These are phyloP conservation scores for Debaryomycetaceae sp. DNA, from an alignment of 1,139 yeast genomes.

Conservation along the genomic window DNA sequence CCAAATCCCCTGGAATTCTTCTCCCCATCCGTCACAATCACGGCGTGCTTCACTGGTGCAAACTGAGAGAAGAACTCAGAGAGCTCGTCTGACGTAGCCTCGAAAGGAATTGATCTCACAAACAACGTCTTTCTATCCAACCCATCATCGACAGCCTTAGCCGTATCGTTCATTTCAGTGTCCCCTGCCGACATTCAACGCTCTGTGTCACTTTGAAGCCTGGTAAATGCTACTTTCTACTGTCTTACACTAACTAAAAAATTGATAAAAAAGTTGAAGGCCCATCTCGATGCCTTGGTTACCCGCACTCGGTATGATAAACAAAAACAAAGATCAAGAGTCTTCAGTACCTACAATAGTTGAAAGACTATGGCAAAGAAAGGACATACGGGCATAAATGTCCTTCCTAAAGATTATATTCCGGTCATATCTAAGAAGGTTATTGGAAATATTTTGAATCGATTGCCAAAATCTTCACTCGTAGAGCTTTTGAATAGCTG, in stretches of 20 bases:
- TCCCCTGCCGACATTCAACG: conserved; percentile 8
- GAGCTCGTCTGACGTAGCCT: conserved; percentile 76
- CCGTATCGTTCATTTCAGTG: not conserved
- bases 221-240: not conserved
- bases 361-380: conserved; percentile 1
- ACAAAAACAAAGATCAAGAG: conserved; percentile 2
- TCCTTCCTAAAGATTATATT: conserved; percentile 39
- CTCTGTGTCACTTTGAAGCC: not conserved
- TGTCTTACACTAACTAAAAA: not conserved
- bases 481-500: conserved; percentile 32
- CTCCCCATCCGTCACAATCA: conserved; percentile 76
- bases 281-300: conserved; percentile 1
- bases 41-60: conserved; percentile 95
- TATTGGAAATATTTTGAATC: conserved; percentile 19
- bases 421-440: conserved; percentile 29
- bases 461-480: conserved; percentile 34
- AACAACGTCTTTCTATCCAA: conserved; percentile 68
- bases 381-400: conserved; percentile 14
- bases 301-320: conserved; percentile 3
- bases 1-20: conserved; percentile 89
- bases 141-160: conserved; percentile 23
- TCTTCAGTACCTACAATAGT: not conserved
- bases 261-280: not conserved
- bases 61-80: conserved; percentile 84
- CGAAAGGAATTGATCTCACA: conserved; percentile 77